phyloP scores from a whole-genome alignment of 2,329 filamentous ascomycete species.

The Erysiphe pulchra region DNA sequence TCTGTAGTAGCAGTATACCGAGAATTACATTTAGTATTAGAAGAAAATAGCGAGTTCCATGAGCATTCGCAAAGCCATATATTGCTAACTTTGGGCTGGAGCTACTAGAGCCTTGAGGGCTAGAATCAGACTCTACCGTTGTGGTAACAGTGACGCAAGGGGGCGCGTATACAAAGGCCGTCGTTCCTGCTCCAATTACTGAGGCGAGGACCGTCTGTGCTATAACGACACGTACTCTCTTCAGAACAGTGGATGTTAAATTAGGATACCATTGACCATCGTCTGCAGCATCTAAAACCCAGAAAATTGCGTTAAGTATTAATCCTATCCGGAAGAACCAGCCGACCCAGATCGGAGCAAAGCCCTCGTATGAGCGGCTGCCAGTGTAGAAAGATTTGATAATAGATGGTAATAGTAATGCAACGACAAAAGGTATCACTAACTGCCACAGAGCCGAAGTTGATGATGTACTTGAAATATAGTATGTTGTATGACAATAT shows the following conservation, averaged over 20 bases:
- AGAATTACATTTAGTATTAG: constrained; percentile 56
- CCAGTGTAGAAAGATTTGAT: constrained; percentile 56
- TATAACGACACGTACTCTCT: constrained; percentile 47
- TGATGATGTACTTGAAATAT: constrained; percentile 71
- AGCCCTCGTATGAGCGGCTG: constrained; percentile 71
- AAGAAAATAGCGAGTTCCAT: constrained; percentile 73
- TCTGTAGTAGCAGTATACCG: constrained; percentile 57
- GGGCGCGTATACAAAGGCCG: constrained; percentile 64
- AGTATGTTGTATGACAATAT: constrained; percentile 85
- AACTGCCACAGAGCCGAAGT: constrained; percentile 85
- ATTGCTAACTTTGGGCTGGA: constrained; percentile 40
- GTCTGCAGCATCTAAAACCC: constrained; percentile 72
- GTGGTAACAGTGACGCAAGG: constrained; percentile 54
- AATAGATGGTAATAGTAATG: constrained; percentile 43
- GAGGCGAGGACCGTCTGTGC: constrained; percentile 62
- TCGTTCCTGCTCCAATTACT: constrained; percentile 58
- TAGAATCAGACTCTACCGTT: constrained; percentile 10
- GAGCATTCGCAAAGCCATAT: constrained; percentile 77
- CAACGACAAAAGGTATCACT: constrained; percentile 48
- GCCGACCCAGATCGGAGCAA: constrained; percentile 64
- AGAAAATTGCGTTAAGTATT: constrained; percentile 54
- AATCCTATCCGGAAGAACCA: constrained; percentile 54
- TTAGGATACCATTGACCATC: constrained; percentile 54
- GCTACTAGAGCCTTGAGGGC: constrained; percentile 9
- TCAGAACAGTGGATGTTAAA: constrained; percentile 33